Evolutionary conservation across 106 monocot species (phyloP).

Genomic region (Alisma plantagoaquatica): DNA sequence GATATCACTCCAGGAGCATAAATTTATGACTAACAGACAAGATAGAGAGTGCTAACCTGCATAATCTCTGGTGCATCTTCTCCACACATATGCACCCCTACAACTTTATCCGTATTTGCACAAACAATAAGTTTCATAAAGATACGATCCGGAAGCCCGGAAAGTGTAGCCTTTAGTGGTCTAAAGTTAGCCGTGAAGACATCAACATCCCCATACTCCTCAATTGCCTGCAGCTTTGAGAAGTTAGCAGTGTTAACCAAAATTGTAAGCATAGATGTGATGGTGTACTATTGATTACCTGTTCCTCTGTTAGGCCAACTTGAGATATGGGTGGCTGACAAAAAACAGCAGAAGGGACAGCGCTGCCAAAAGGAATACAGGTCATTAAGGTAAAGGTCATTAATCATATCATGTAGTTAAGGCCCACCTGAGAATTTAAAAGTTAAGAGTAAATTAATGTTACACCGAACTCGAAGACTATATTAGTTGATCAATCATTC

Average conservation of each 20-base stretch:
- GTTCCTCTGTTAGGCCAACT: constrained; percentile 95
- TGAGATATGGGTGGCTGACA: constrained; percentile 94
- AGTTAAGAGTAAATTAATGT: no score
- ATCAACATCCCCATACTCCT: constrained; percentile 86
- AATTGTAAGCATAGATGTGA: not conserved
- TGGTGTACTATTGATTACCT: constrained; percentile 28
- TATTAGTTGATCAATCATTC: no score
- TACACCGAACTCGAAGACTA: no score
- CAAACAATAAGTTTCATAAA: constrained; percentile 94
- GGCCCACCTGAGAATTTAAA: no score
- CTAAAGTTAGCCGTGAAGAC: constrained; percentile 91
- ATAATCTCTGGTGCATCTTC: constrained; percentile 94
- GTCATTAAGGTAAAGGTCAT: no score
- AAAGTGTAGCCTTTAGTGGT: constrained; percentile 88
- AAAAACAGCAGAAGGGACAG: constrained; percentile 95
- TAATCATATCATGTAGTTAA: no score
- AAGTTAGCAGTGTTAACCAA: not conserved
- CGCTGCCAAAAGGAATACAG: constrained; percentile 48
- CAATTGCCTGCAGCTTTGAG: constrained; percentile 45
- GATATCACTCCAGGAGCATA: not conserved
- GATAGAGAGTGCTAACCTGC: constrained; percentile 46
- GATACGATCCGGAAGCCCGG: constrained; percentile 89
- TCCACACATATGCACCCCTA: constrained; percentile 99
- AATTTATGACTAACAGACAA: constrained; percentile 3
- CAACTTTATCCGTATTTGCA: constrained; percentile 77